Base-by-base conservation (phyloP, 495 filamentous ascomycete species). In the Neurospora sp. region DNA sequence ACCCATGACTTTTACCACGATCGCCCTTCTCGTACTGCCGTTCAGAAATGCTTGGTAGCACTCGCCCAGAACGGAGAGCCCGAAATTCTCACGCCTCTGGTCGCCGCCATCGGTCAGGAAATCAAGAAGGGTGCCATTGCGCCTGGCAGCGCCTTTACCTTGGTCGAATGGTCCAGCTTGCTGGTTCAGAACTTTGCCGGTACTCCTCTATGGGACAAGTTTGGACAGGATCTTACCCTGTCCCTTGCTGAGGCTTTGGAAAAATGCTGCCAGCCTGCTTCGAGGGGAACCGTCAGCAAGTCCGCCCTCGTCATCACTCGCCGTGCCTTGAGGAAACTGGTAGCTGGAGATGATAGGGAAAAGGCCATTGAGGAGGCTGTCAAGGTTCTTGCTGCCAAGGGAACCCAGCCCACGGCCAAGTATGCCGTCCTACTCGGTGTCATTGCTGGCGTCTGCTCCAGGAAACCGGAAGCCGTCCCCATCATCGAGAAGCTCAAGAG, bases 1-100 rank as follows among this genome's bases (percentile, higher is more conserved):
- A 97, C 93, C 42, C 93, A 97, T 79, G 87, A 93, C 71, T 90
- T 92, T 79, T 99, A 98, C 83, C 80, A 88, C 81, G 96, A 98
- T 80, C 90, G 94, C 71, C 81, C 86, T 45, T 98, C 96, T 14
- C 89, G 96, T 53, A 87, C 87, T 75, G 94, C 93, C 20, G 93
- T 92, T 22, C 90, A 95, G 76, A 83, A 87, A 80, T 96, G 93
- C 78, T 85, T 99, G 73, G 82, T 85, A 73, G 82, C 86, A 18
- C 81, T 96, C 44, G 88, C 92, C 68, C 85, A 85, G 69, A 80
- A 81, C 38, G 79, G 80, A 2, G 83, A 88, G 5, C 78, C 85
- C 27, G 86, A 89, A 39, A 77, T 86, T 45, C 81, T 95, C 12
- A 83, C 87, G 61, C 84, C 86, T 4, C 85, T 96, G 69, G 84